A percentile compares a stretch with the other conserved stretches of the same genome.
phyloP scores from a whole-genome alignment of 2,329 filamentous ascomycete genomes.

The Penicillium sp. region DNA sequence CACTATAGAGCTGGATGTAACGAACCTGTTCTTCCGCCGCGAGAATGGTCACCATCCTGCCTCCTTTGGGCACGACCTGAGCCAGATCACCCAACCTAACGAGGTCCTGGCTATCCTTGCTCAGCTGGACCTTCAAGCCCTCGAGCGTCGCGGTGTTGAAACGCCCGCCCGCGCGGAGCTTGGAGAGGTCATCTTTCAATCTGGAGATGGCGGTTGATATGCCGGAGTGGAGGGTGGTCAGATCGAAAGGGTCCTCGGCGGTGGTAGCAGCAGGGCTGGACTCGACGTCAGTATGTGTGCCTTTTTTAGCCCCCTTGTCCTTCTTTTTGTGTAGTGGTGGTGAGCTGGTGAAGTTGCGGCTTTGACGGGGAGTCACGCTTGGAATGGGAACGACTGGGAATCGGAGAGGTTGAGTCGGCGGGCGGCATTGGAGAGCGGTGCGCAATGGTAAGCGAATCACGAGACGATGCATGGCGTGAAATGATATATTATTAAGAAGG shows the following conservation, averaged over 20 bases:
- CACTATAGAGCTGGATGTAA: conserved; percentile 12
- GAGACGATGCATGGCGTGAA: conserved; percentile 19
- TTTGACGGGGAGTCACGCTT: background rate
- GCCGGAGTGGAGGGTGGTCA: conserved; percentile 57
- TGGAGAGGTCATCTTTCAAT: conserved; percentile 63
- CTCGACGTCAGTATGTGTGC: conserved; percentile 35
- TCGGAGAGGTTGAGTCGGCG: background rate
- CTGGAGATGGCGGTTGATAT: conserved; percentile 58
- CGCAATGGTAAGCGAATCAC: conserved; percentile 7
- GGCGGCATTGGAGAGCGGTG: background rate
- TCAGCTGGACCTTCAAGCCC: conserved; percentile 59
- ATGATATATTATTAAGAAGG: background rate
- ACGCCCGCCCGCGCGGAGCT: conserved; percentile 62
- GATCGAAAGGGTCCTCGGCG: conserved; percentile 60
- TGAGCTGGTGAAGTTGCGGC: conserved; percentile 46
- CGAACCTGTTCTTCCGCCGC: conserved; percentile 65
- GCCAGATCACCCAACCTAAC: conserved; percentile 63
- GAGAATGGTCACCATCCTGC: conserved; percentile 61
- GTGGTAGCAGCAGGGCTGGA: conserved; percentile 25
- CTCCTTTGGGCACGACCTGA: conserved; percentile 66
- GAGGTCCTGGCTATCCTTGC: conserved; percentile 54
- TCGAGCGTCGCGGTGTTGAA: conserved; percentile 66
- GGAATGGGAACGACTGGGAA: background rate
- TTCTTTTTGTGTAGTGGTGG: conserved; percentile 53
- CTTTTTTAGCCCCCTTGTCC: conserved; percentile 52